phyloP scores from a whole-genome alignment of 192 early-diverging fungal genomes.

The Rhizoclosmatium globosum region DNA sequence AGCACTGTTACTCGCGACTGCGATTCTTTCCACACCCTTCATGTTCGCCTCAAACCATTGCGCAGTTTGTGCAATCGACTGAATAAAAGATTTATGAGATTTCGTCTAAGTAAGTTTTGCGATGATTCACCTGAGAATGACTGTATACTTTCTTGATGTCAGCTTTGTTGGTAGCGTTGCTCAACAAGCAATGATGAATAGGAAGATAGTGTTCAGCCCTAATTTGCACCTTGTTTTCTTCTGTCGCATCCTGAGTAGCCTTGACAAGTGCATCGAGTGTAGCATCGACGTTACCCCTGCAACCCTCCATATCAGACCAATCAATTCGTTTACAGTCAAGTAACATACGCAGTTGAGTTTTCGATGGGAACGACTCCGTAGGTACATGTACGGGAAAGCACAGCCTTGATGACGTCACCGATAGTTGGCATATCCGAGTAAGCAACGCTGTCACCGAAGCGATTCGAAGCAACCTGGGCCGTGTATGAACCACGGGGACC shows the following conservation, averaged over 20 bases:
- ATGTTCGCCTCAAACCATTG: slow-evolving; percentile 21
- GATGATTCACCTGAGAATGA: neutral
- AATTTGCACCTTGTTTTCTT: slow-evolving; percentile 62
- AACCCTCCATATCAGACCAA: slow-evolving; percentile 24
- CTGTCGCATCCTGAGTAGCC: slow-evolving; percentile 29
- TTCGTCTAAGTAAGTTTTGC: neutral
- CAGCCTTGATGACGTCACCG: slow-evolving; percentile 79
- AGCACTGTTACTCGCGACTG: slow-evolving; percentile 82
- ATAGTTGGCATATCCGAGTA: slow-evolving; percentile 45
- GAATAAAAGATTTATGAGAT: neutral
- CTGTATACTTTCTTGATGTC: slow-evolving; percentile 79
- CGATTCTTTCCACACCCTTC: slow-evolving; percentile 67
- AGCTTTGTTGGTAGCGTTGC: slow-evolving; percentile 60
- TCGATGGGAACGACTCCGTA: slow-evolving; percentile 96
- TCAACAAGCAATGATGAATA: slow-evolving; percentile 84
- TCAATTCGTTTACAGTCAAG: neutral
- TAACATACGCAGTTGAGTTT: slow-evolving; percentile 74
- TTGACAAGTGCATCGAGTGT: slow-evolving; percentile 84
- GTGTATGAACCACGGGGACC: slow-evolving; percentile 92
- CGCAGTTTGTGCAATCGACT: slow-evolving; percentile 27
- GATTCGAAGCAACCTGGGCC: slow-evolving; percentile 82
- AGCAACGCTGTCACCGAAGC: slow-evolving; percentile 84
- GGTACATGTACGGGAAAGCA: slow-evolving; percentile 75
- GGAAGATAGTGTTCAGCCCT: slow-evolving; percentile 82
- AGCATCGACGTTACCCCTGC: slow-evolving; percentile 77